A percentile compares a stretch with the other conserved stretches of the same genome.
These are phyloP conservation scores for Wickerhamomyces bisporus DNA, from an alignment of 805 yeast species.

Conservation along the genomic window DNA sequence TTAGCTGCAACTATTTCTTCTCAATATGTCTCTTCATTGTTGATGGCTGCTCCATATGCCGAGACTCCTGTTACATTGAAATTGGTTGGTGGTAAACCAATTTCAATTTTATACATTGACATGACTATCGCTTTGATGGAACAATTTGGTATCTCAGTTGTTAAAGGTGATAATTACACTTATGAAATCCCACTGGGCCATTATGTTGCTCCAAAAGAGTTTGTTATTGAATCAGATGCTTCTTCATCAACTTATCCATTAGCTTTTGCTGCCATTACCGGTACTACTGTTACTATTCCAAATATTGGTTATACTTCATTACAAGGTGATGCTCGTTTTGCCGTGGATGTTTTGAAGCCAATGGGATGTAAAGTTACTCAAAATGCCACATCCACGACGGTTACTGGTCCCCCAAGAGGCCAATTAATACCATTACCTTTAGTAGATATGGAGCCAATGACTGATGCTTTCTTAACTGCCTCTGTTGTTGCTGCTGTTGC, in stretches of 20 bases:
- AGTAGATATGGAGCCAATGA: conserved; percentile 99
- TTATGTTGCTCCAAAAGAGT: conserved; percentile 76
- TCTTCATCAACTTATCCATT: conserved; percentile 97
- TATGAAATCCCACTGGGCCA: conserved; percentile 85
- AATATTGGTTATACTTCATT: conserved; percentile 87
- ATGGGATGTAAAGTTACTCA: conserved; percentile 94
- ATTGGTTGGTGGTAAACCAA: conserved; percentile 94
- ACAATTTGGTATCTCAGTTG: conserved; percentile 77
- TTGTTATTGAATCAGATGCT: conserved; percentile 93
- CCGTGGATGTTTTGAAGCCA: conserved; percentile 83
- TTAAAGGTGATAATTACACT: conserved; percentile 73
- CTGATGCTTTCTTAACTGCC: conserved; percentile 96
- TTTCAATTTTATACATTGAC: conserved; percentile 90
- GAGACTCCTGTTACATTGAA: conserved; percentile 79
- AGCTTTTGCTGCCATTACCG: conserved; percentile 96
- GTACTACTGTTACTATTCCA: conserved; percentile 88
- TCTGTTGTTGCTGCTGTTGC: conserved; percentile 97
- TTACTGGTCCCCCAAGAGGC: conserved; percentile 79
- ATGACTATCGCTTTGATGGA: conserved; percentile 97
- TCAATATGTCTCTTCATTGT: conserved; percentile 91
- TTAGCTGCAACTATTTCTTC: conserved; percentile 95
- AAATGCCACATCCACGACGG: conserved; percentile 83
- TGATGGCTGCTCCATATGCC: conserved; percentile 98
- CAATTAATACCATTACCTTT: conserved; percentile 59
- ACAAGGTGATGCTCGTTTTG: conserved; percentile 97